These are phyloP conservation scores for Leishmania aethiopica DNA, from an alignment of 208 protist species.

Conservation along the genomic window DNA sequence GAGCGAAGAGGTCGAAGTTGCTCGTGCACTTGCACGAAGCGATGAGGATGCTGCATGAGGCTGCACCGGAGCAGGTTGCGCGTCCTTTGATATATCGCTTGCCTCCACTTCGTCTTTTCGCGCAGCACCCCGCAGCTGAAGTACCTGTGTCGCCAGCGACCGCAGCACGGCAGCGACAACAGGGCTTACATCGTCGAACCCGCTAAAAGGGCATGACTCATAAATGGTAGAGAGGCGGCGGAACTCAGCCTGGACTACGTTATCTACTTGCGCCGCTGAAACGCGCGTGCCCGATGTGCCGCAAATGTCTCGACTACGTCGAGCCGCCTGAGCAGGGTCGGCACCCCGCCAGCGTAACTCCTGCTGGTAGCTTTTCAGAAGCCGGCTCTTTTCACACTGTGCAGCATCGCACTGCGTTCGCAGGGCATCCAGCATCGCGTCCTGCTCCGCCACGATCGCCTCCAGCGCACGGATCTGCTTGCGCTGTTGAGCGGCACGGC, in stretches of 20 bases:
- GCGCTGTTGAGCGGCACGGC: constrained; percentile 32
- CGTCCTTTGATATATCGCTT: not conserved
- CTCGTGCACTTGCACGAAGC: not conserved
- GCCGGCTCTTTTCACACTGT: constrained; percentile 32
- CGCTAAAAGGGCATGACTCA: not conserved
- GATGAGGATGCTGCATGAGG: not conserved
- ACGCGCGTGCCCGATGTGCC: constrained; percentile 1
- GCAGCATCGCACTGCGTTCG: constrained; percentile 30
- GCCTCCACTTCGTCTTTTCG: not conserved
- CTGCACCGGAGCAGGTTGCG: not conserved
- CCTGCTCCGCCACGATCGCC: constrained; percentile 43
- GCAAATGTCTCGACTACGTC: not conserved
- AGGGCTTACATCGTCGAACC: constrained; percentile 33
- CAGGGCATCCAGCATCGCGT: constrained; percentile 50
- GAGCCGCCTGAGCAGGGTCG: not conserved
- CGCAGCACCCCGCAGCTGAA: constrained; percentile 25
- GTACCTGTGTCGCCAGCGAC: constrained; percentile 45
- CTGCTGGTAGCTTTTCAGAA: constrained; percentile 39
- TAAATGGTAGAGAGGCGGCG: not conserved
- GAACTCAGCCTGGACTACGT: constrained; percentile 15
- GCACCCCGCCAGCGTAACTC: constrained; percentile 21
- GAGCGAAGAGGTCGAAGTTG: not conserved
- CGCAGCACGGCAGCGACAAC: constrained; percentile 37
- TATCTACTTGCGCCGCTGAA: constrained; percentile 24
- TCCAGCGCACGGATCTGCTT: constrained; percentile 38